Evolutionary conservation across 129 eudicot genomes (phyloP).

Genomic region (Sambucus nigra): DNA sequence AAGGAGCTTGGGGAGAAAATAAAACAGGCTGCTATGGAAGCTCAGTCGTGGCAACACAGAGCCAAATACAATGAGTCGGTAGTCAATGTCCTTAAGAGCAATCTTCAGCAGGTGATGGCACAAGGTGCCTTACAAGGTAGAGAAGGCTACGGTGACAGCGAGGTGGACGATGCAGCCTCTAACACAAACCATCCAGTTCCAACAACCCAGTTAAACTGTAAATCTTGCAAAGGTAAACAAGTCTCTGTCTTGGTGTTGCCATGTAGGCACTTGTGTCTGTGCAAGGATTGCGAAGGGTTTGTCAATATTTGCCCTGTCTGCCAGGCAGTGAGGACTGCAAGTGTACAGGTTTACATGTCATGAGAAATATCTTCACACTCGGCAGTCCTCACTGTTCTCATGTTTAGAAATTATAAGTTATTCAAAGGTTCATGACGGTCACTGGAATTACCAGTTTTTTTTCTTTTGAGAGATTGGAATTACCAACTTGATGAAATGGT

Average conservation of each 20-base stretch:
- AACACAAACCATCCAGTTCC: conserved; percentile 20
- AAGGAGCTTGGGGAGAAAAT: conserved; percentile 47
- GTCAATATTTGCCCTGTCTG: conserved; percentile 54
- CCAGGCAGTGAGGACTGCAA: conserved; percentile 38
- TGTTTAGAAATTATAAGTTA: conserved; percentile 2
- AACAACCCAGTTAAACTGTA: conserved; percentile 27
- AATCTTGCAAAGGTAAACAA: conserved; percentile 42
- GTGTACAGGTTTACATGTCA: conserved; percentile 57
- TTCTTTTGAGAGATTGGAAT: background rate
- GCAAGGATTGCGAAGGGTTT: conserved; percentile 50
- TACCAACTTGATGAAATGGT: conserved; percentile 1
- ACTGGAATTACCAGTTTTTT: conserved; percentile 1
- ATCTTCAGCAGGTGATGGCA: conserved; percentile 52
- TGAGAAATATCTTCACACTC: conserved; percentile 11
- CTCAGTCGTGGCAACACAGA: conserved; percentile 57
- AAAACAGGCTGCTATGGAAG: conserved; percentile 52
- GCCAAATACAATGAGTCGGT: conserved; percentile 75
- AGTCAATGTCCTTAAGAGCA: conserved; percentile 43
- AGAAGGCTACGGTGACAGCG: conserved; percentile 72
- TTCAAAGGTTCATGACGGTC: background rate
- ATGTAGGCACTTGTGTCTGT: conserved; percentile 67
- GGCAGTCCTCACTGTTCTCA: background rate
- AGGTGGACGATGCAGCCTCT: conserved; percentile 54
- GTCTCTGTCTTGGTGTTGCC: conserved; percentile 54
- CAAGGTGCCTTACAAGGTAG: conserved; percentile 27